Evolutionary conservation across 495 filamentous ascomycete genomes (phyloP).

Genomic region (Elasticomyces elasticus): DNA sequence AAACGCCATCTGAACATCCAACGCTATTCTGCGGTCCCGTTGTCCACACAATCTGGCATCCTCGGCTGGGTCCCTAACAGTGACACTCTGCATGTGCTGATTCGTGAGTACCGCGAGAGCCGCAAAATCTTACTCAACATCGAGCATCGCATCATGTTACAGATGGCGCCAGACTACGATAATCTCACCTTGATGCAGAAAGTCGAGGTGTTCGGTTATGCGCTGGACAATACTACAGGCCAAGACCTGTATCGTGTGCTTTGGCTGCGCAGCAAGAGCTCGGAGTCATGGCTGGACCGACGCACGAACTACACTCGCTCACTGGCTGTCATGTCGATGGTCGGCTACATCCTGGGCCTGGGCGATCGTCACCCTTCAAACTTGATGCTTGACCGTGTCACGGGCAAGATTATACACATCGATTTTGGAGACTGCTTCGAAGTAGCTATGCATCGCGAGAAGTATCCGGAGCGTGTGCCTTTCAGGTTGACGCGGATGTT

Average conservation of each 20-base stretch:
- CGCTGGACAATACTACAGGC: constrained; percentile 95
- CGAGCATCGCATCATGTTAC: constrained; percentile 97
- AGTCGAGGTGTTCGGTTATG: constrained; percentile 97
- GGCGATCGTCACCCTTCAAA: constrained; percentile 96
- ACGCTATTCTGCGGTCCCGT: constrained; percentile 82
- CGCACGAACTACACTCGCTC: constrained; percentile 97
- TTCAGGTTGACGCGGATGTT: constrained; percentile 98
- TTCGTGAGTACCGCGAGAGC: constrained; percentile 93
- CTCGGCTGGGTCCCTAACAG: constrained; percentile 97
- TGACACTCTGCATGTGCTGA: constrained; percentile 90
- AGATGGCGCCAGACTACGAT: constrained; percentile 99
- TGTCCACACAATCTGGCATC: constrained; percentile 91
- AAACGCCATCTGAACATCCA: constrained; percentile 95
- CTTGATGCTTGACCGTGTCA: constrained; percentile 89
- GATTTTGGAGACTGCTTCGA: constrained; percentile 99
- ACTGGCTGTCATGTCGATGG: constrained; percentile 99
- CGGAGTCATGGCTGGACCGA: constrained; percentile 92
- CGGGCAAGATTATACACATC: constrained; percentile 92
- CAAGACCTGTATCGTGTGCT: constrained; percentile 96
- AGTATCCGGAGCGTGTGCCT: constrained; percentile 93
- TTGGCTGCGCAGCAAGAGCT: constrained; percentile 97
- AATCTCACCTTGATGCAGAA: constrained; percentile 99
- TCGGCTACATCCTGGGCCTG: constrained; percentile 93
- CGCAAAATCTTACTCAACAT: constrained; percentile 97
- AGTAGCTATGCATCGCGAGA: constrained; percentile 98